phyloP scores from a whole-genome alignment of 495 filamentous ascomycete species.

The Penicillium riverlandense region DNA sequence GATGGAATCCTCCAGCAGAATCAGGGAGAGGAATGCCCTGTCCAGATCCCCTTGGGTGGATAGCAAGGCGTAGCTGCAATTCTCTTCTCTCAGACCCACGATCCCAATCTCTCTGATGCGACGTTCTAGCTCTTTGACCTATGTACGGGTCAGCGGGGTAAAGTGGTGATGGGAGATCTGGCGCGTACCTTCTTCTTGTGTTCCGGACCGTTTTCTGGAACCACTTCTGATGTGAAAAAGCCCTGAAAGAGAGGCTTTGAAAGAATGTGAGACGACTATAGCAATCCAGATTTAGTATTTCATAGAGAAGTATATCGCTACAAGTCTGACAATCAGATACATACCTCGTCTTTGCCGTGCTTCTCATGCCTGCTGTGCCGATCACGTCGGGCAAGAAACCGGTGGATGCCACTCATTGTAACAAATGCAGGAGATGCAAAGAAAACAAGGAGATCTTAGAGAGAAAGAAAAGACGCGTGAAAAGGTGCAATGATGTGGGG shows the following conservation, averaged over 20 bases:
- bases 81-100: constrained; percentile 29
- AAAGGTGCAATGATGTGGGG: background rate
- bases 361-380: constrained; percentile 47
- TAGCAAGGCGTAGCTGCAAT: constrained; percentile 64
- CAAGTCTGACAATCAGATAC: background rate
- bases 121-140: constrained; percentile 32
- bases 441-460: constrained; percentile 3
- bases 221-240: constrained; percentile 25
- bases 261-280: constrained; percentile 5
- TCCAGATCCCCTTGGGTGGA: constrained; percentile 60
- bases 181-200: constrained; percentile 32
- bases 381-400: constrained; percentile 69
- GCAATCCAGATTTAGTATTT: background rate
- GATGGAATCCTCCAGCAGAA: constrained; percentile 69
- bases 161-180: background rate
- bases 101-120: constrained; percentile 29
- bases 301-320: background rate
- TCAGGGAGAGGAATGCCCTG: constrained; percentile 66
- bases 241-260: constrained; percentile 24
- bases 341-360: constrained; percentile 44
- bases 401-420: constrained; percentile 53
- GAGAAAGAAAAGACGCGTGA: background rate
- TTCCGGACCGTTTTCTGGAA: constrained; percentile 15
- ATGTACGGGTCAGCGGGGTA: background rate
- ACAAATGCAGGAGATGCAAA: background rate